phyloP scores from a whole-genome alignment of 768 basidiomycete species.

The Termitomyces sp. region DNA sequence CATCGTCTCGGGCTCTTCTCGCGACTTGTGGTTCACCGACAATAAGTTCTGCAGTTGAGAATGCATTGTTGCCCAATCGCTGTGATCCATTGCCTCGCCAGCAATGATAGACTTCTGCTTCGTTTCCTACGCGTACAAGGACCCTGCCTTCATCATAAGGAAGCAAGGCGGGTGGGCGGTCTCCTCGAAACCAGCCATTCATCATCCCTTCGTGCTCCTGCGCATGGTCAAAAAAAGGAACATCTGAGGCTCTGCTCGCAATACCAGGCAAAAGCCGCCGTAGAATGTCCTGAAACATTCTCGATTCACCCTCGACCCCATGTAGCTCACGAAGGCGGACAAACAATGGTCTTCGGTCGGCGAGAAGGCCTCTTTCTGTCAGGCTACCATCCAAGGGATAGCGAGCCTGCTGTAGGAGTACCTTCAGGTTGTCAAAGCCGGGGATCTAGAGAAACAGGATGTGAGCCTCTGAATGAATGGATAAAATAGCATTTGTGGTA shows the following conservation, averaged over 20 bases:
- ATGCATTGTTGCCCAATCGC: constrained; percentile 1
- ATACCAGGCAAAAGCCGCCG: neutral
- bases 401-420: constrained; percentile 9
- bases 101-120: neutral
- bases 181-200: constrained; percentile 8
- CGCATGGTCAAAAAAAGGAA: neutral
- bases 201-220: constrained; percentile 7
- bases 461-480: neutral
- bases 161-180: neutral
- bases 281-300: neutral
- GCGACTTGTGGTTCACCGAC: neutral
- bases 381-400: constrained; percentile 20
- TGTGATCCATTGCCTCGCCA: neutral
- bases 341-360: constrained; percentile 19
- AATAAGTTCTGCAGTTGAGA: neutral
- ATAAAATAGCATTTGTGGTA: neutral
- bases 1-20: neutral
- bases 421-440: constrained; percentile 8
- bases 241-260: neutral
- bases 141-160: neutral
- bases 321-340: constrained; percentile 56
- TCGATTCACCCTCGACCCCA: constrained; percentile 16
- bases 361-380: constrained; percentile 2
- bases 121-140: neutral
- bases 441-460: constrained; percentile 17